Base-by-base conservation (phyloP, 306 rosid genomes). In the Cicer yamashitae region DNA sequence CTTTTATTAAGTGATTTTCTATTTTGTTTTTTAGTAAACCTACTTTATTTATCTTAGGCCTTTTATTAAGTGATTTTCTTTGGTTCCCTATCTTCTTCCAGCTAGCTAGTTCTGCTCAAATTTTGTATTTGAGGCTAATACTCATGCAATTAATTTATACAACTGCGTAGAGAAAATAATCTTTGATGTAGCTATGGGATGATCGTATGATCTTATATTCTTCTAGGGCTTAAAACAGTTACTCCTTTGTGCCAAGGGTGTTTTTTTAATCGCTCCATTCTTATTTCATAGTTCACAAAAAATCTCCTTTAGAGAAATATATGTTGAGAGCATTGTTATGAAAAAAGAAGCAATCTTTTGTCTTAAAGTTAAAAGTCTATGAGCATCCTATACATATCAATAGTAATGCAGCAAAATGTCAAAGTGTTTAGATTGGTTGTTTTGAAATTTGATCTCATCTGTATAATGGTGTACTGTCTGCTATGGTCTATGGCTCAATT, bases 401-500 rank as follows among this genome's bases (percentile, higher is more conserved):
- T 47, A 47, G 53, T 12, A 12, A 47, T 34, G 30, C 30, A 30
- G 43, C 15, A 30, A 59, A 30, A 30, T 0, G 13, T 34, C 8
- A 11, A 12, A 6, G 53, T 41, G 14, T 10, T 48, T 6, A 37
- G 22, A 18, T 44, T 65, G 38, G 53, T 65, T 66, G 43, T 46
- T 22, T 34, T 69, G 22, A 8, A 53, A 25, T 43, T 63, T 9
- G 11, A 22, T 59, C 43, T 30, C 7, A 54, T 57, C 52, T 22
- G 13, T 57, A 57, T 57, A 57, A 7, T 41, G 39, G 12, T 41
- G 56, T 40, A 15, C 10, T 15, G 25, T 14, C 30, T 10, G 14
- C 57, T 22, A 37, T 73, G 39, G 38, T 48, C 50, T 22, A 37
- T 73, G 39, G 22, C 59, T 8, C 48, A 13, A 10, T 73, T 57